A percentile compares a stretch with the other conserved stretches of the same genome.
phyloP scores from a whole-genome alignment of 2,329 filamentous ascomycete genomes.

The Neopestalotiopsis sp. region DNA sequence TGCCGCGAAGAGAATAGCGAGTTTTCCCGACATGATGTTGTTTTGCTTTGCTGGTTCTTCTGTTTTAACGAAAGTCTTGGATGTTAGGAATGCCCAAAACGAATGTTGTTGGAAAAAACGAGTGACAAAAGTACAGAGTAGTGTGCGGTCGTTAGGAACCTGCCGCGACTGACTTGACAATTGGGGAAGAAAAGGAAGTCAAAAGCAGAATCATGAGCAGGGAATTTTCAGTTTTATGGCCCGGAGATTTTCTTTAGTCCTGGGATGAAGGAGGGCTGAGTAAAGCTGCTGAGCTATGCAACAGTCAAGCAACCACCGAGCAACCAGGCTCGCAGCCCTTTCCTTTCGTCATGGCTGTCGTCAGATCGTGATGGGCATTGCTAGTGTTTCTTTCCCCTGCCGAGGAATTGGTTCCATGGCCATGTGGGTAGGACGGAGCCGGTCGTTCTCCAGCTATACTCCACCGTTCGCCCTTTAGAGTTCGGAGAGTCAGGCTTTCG shows the following conservation, averaged over 20 bases:
- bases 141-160: not conserved
- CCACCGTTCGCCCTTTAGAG: not conserved
- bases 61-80: not conserved
- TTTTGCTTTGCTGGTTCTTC: slow-evolving; percentile 15
- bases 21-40: slow-evolving; percentile 26
- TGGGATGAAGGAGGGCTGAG: not conserved
- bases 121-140: not conserved
- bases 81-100: not conserved
- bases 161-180: slow-evolving; percentile 9
- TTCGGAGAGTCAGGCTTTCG: slow-evolving; percentile 9
- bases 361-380: slow-evolving; percentile 9
- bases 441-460: slow-evolving; percentile 3
- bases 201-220: not conserved
- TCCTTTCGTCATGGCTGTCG: slow-evolving; percentile 6
- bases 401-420: not conserved
- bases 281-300: not conserved
- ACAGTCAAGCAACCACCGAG: not conserved
- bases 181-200: not conserved
- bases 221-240: not conserved
- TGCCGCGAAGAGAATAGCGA: slow-evolving; percentile 26
- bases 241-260: not conserved
- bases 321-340: too few species aligned
- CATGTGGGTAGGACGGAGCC: slow-evolving; percentile 4
- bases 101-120: slow-evolving; percentile 1
- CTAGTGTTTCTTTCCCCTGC: slow-evolving; percentile 1